A percentile compares a stretch with the other conserved stretches of the same genome.
Evolutionary conservation across 2,329 filamentous ascomycete species (phyloP).

Genomic region (Akanthomyces lecanii): DNA sequence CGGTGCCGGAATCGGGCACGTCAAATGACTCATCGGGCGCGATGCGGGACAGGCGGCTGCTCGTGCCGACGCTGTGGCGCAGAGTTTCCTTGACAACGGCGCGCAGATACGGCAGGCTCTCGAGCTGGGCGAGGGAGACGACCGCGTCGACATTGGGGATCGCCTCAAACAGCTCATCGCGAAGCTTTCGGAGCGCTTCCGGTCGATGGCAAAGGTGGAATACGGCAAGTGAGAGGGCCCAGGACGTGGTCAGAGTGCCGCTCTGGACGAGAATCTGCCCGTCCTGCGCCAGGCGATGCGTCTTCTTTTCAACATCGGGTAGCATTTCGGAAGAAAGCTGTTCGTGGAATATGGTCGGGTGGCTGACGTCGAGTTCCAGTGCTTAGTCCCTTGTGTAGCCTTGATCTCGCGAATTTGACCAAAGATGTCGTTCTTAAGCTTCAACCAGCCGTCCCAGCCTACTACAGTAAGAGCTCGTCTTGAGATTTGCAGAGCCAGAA

Average conservation of each 20-base stretch:
- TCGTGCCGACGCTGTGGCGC: slow-evolving; percentile 45
- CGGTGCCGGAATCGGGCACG: slow-evolving; percentile 26
- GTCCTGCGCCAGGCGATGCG: slow-evolving; percentile 34
- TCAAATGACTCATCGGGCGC: slow-evolving; percentile 36
- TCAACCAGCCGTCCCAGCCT: slow-evolving; percentile 36
- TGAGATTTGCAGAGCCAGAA: slow-evolving; percentile 5
- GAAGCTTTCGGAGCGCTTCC: slow-evolving; percentile 28
- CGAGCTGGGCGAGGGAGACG: slow-evolving; percentile 28
- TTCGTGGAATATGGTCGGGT: slow-evolving; percentile 35
- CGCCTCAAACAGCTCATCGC: slow-evolving; percentile 33
- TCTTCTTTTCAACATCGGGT: slow-evolving; percentile 32
- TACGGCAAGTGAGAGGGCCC: slow-evolving; percentile 31
- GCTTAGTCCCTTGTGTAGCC: slow-evolving; percentile 30
- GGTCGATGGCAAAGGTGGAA: slow-evolving; percentile 34
- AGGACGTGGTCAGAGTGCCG: slow-evolving; percentile 39
- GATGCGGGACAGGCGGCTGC: slow-evolving; percentile 44
- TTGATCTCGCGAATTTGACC: slow-evolving; percentile 34
- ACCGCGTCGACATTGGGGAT: slow-evolving; percentile 29
- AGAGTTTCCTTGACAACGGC: slow-evolving; percentile 50
- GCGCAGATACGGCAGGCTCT: slow-evolving; percentile 40
- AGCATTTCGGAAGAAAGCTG: slow-evolving; percentile 31
- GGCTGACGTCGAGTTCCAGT: slow-evolving; percentile 31
- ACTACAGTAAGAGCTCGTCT: slow-evolving; percentile 22
- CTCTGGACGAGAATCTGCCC: slow-evolving; percentile 36
- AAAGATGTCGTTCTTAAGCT: slow-evolving; percentile 36